A percentile compares a stretch with the other conserved stretches of the same genome.
Evolutionary conservation across 768 basidiomycete genomes (phyloP).

Genomic region (Naematelia aurantialba): DNA sequence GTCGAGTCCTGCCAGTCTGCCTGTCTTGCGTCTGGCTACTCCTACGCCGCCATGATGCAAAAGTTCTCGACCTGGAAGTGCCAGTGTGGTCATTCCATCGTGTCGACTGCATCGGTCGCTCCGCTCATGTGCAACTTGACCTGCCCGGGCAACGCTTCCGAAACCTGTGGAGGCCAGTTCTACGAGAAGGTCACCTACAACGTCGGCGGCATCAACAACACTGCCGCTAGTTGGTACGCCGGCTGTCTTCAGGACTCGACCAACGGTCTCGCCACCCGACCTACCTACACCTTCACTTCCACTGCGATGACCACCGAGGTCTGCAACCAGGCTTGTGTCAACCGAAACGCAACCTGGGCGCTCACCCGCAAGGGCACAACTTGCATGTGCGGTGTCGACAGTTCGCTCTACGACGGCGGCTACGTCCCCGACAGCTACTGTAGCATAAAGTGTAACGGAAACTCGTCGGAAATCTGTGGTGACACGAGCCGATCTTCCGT

Average conservation of each 20-base stretch:
- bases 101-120: conserved; percentile 3
- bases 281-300: conserved; percentile 30
- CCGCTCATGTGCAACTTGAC: conserved; percentile 15
- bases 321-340: conserved; percentile 36
- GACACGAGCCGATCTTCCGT: conserved; percentile 1
- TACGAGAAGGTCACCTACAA: conserved; percentile 19
- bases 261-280: conserved; percentile 17
- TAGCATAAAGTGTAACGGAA: conserved; percentile 34
- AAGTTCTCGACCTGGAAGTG: conserved; percentile 16
- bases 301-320: conserved; percentile 35
- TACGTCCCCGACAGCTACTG: conserved; percentile 31
- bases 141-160: conserved; percentile 30
- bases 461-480: conserved; percentile 36
- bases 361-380: conserved; percentile 23
- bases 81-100: conserved; percentile 18
- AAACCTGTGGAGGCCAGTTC: conserved; percentile 28
- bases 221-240: conserved; percentile 5
- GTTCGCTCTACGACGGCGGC: conserved; percentile 18
- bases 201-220: conserved; percentile 19
- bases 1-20: conserved; percentile 17
- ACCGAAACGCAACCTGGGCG: conserved; percentile 36
- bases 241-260: conserved; percentile 13
- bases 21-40: conserved; percentile 13
- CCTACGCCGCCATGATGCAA: conserved; percentile 12
- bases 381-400: conserved; percentile 41